phyloP scores from a whole-genome alignment of 2,329 filamentous ascomycete genomes.

The Aureobasidium pullulans region DNA sequence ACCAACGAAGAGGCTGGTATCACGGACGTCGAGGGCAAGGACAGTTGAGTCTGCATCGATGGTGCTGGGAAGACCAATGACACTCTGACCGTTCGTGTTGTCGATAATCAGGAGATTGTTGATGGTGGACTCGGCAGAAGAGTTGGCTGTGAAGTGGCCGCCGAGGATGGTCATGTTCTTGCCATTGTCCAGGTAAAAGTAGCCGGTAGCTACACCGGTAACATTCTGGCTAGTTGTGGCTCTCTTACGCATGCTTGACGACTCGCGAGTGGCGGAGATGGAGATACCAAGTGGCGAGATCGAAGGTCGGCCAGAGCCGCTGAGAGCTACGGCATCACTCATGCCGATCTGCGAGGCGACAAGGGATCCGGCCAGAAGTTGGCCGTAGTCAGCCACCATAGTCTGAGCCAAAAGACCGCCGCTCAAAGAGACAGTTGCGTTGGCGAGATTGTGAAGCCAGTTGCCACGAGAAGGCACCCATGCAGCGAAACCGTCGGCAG shows the following conservation, averaged over 20 bases:
- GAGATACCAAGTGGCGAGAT: slow-evolving; percentile 50
- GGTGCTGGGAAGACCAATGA: slow-evolving; percentile 62
- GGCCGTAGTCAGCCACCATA: slow-evolving; percentile 51
- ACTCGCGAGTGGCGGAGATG: slow-evolving; percentile 30
- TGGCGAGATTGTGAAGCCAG: slow-evolving; percentile 74
- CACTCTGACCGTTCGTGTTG: slow-evolving; percentile 56
- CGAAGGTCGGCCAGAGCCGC: slow-evolving; percentile 32
- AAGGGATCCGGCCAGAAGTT: slow-evolving; percentile 78
- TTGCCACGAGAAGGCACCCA: slow-evolving; percentile 83
- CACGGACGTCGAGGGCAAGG: slow-evolving; percentile 59
- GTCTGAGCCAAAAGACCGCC: slow-evolving; percentile 67
- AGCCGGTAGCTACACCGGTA: slow-evolving; percentile 66
- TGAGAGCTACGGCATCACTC: slow-evolving; percentile 64
- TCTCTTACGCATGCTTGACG: slow-evolving; percentile 31
- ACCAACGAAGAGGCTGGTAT: slow-evolving; percentile 69
- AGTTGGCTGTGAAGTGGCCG: slow-evolving; percentile 72
- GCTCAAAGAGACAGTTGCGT: slow-evolving; percentile 56
- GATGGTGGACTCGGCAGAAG: slow-evolving; percentile 61
- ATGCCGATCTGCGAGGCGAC: slow-evolving; percentile 66
- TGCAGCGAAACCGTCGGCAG: slow-evolving; percentile 71
- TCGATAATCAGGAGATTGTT: slow-evolving; percentile 80
- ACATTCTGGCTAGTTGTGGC: slow-evolving; percentile 38
- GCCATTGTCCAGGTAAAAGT: slow-evolving; percentile 63
- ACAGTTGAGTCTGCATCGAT: slow-evolving; percentile 69
- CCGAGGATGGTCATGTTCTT: slow-evolving; percentile 81